A percentile compares a stretch with the other conserved stretches of the same genome.
Evolutionary conservation across 495 filamentous ascomycete genomes (phyloP).

Genomic region (Xylaria intraflava): DNA sequence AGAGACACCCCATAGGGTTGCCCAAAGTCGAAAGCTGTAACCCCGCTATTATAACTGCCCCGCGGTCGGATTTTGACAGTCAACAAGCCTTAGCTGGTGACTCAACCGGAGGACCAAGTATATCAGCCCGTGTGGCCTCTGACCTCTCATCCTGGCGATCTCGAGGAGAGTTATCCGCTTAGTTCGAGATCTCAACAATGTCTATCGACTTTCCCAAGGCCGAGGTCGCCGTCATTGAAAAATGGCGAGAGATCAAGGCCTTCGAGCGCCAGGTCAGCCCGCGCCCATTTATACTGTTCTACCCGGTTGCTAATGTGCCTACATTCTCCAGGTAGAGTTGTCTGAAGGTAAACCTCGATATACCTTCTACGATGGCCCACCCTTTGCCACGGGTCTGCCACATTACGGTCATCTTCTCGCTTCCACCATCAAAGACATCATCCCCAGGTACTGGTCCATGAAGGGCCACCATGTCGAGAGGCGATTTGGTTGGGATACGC

Average conservation of each 20-base stretch:
- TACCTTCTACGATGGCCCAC: conserved; percentile 75
- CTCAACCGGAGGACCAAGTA: not conserved
- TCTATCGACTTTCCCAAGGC: conserved; percentile 89
- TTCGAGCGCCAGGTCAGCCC: conserved; percentile 61
- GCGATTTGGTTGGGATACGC: conserved; percentile 76
- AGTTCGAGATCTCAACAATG: conserved; percentile 39
- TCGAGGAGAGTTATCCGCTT: not conserved
- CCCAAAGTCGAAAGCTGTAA: not conserved
- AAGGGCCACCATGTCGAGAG: conserved; percentile 83
- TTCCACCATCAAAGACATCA: conserved; percentile 96
- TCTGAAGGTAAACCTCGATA: conserved; percentile 19
- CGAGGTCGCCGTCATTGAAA: conserved; percentile 71
- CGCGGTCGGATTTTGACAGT: conserved; percentile 6
- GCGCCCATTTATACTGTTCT: not conserved
- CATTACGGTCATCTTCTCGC: conserved; percentile 96
- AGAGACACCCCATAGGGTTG: no score
- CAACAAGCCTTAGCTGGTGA: conserved; percentile 1
- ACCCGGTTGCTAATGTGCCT: conserved; percentile 2
- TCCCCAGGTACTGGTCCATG: conserved; percentile 97
- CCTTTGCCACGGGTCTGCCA: conserved; percentile 61
- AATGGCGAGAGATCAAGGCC: conserved; percentile 86
- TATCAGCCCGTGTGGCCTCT: not conserved
- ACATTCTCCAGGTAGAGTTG: conserved; percentile 32
- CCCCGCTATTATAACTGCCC: conserved; percentile 16
- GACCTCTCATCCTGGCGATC: not conserved